Conservation (phyloP, 495 filamentous ascomycete species). For the Hamigera avellanea region DNA sequence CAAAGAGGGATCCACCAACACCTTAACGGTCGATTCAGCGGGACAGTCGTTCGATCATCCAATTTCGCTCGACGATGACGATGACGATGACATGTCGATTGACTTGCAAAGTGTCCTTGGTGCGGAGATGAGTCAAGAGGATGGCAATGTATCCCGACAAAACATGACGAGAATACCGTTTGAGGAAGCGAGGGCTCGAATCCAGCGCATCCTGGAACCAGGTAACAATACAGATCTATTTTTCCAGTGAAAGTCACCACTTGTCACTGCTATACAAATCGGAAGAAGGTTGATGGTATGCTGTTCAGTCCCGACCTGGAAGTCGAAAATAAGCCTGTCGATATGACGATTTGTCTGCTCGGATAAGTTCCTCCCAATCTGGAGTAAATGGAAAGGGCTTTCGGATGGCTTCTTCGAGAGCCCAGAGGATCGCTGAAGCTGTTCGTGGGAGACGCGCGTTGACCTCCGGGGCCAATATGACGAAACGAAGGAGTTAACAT, state of each 20-base stretch:
- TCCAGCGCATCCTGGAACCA: not conserved
- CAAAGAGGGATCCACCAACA: not conserved
- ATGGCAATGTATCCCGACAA: no score
- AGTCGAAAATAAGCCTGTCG: no score
- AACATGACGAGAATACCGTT: not conserved
- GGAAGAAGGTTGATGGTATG: not conserved
- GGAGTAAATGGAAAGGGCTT: conserved; percentile 74
- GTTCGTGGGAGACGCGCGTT: conserved; percentile 52
- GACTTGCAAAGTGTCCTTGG: not conserved
- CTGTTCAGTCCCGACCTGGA: no score
- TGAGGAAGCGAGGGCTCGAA: not conserved
- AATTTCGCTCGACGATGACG: not conserved
- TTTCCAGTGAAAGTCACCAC: not conserved
- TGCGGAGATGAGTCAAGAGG: no score
- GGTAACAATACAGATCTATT: not conserved
- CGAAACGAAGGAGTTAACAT: no score
- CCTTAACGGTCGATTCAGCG: no score
- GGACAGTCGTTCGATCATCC: no score
- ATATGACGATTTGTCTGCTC: no score
- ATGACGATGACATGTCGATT: not conserved
- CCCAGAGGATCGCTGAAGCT: conserved; percentile 73
- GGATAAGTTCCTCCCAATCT: conserved; percentile 76
- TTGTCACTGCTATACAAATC: not conserved
- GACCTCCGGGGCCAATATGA: conserved; percentile 43
- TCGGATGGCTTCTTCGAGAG: conserved; percentile 83